phyloP scores from a whole-genome alignment of 768 basidiomycete genomes.

The Boletus subcaerulescens region DNA sequence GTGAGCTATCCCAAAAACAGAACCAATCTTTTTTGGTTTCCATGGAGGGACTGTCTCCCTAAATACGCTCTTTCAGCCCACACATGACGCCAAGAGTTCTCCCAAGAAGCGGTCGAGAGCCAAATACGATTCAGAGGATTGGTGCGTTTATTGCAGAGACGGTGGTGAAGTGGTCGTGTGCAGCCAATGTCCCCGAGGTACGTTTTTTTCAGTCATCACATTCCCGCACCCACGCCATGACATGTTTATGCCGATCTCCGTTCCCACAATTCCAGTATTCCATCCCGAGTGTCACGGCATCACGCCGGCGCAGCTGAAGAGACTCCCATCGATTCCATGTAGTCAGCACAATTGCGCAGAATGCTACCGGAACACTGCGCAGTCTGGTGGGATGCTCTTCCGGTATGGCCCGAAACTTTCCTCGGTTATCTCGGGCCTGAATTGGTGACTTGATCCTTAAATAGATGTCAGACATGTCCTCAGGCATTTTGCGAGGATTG shows the following conservation, averaged over 20 bases:
- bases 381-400: constrained; percentile 58
- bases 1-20: constrained; percentile 25
- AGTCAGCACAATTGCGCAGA: constrained; percentile 48
- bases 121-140: constrained; percentile 53
- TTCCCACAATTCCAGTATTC: constrained; percentile 41
- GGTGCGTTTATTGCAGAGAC: constrained; percentile 57
- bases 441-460: not conserved
- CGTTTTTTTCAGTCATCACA: constrained; percentile 4
- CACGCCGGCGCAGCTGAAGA: constrained; percentile 28
- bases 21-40: not conserved
- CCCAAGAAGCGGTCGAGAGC: constrained; percentile 33
- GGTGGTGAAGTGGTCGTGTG: constrained; percentile 55
- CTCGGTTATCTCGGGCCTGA: constrained; percentile 2
- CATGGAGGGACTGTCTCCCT: not conserved
- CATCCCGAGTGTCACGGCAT: constrained; percentile 49
- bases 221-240: constrained; percentile 2
- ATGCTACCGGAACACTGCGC: constrained; percentile 43
- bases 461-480: constrained; percentile 58
- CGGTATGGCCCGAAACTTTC: constrained; percentile 33
- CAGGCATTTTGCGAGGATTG: constrained; percentile 63
- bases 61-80: constrained; percentile 13
- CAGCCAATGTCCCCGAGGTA: constrained; percentile 52
- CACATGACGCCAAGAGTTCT: constrained; percentile 8
- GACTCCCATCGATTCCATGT: constrained; percentile 34
- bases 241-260: not conserved